Conservation (phyloP, 148 eudicot species). For the Nepenthes mirabilis region DNA sequence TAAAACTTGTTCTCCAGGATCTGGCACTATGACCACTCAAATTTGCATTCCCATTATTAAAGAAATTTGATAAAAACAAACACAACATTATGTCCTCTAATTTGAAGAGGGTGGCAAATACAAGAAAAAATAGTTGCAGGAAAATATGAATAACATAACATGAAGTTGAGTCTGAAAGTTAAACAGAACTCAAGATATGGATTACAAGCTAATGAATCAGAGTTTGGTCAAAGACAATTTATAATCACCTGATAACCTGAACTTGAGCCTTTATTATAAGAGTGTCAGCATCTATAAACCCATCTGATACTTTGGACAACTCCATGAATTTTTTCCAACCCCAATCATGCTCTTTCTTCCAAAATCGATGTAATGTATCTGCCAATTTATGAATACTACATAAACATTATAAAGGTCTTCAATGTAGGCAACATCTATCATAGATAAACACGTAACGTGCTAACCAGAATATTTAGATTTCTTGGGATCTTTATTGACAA, state of each 20-base stretch:
- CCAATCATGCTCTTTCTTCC: constrained; percentile 99
- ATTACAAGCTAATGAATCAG: no score
- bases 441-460: neutral
- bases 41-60: no score
- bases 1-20: no score
- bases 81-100: no score
- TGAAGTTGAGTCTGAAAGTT: no score
- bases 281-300: constrained; percentile 68
- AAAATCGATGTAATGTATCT: constrained; percentile 87
- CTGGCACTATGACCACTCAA: no score
- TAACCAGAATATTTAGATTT: constrained; percentile 91
- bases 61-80: no score
- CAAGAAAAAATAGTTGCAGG: no score
- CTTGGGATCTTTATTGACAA: constrained; percentile 82
- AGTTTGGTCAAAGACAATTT: no score
- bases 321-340: constrained; percentile 99
- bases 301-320: constrained; percentile 71
- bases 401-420: neutral
- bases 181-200: no score
- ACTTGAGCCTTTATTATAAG: constrained; percentile 86
- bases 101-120: no score
- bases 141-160: no score
- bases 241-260: constrained; percentile 70
- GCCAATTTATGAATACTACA: constrained; percentile 8
- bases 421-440: neutral